Evolutionary conservation across 2,329 filamentous ascomycete species (phyloP).

Genomic region (Colletotrichum trifolii): DNA sequence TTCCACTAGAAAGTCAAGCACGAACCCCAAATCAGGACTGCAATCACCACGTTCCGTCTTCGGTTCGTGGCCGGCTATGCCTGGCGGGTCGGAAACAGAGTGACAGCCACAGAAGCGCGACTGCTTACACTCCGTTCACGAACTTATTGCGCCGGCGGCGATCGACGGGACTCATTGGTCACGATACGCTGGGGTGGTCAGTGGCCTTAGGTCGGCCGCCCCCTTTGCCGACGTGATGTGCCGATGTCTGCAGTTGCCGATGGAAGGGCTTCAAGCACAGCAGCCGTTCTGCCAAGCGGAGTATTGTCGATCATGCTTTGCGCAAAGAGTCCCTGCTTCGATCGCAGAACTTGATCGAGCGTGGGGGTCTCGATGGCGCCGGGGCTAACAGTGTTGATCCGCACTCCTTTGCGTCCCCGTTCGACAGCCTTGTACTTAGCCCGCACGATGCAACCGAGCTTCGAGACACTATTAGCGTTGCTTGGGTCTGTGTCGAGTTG

Average conservation of each 20-base stretch:
- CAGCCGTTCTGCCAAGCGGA: background rate
- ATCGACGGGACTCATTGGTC: too few relatives aligned
- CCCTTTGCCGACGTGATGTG: too few relatives aligned
- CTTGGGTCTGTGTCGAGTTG: slow-evolving; percentile 1
- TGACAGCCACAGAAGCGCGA: background rate
- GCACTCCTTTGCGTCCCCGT: slow-evolving; percentile 6
- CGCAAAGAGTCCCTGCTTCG: background rate
- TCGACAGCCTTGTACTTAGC: slow-evolving; percentile 1
- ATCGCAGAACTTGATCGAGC: slow-evolving; percentile 11
- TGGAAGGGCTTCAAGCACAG: too few relatives aligned
- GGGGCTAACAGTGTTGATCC: slow-evolving; percentile 24
- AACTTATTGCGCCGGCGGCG: background rate
- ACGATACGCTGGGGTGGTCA: too few relatives aligned
- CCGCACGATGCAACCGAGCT: slow-evolving; percentile 13
- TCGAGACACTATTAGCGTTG: slow-evolving; percentile 8
- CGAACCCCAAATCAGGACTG: background rate
- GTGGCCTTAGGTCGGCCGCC: too few relatives aligned
- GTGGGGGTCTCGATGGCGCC: slow-evolving; percentile 20
- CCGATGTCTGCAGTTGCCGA: too few relatives aligned
- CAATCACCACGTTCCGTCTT: background rate
- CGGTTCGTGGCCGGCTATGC: background rate
- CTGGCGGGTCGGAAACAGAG: background rate
- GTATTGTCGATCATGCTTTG: slow-evolving; percentile 8
- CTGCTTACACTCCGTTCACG: background rate
- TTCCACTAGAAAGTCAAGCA: background rate